Base-by-base conservation (phyloP, 139 green algal species). In the Coelastrella sp. region DNA sequence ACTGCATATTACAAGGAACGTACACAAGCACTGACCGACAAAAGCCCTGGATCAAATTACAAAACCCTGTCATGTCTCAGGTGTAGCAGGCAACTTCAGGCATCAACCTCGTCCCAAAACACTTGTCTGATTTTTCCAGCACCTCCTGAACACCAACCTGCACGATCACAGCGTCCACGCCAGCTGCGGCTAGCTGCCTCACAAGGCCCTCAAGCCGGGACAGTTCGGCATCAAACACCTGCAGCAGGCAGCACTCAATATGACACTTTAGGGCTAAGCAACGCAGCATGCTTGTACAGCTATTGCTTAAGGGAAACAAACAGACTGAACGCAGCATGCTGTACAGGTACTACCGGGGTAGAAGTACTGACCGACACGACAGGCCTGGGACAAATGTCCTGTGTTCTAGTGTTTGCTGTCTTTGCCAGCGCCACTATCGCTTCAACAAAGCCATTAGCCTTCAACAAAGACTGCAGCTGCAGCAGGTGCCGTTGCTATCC, bases 141-240 rank as follows among this genome's bases (percentile, higher is more conserved):
- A 54, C 7, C 3, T 3, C 7, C 19, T 22, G n/a, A 2, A 3
- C 0, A 19, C 75, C 8, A 54, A 93, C 93, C 94, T 97, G 96
- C 74, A 98, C 97, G 64, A 98, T 98, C 74, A 97, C 89, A 0
- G 97, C 97, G 71, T 98, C 97, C 58, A 97, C 96, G 4, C 96
- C 96, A 10, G 96, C 93, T 5, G 10, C 59, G 20, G 95, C 96
- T 57, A 97, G 89, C 57, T 86, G 73, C 4, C 93, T 84, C 14
- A 96, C 89, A 5, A 64, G 19, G 14, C 78, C 57, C 92, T 97
- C 96, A 78, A 96, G 80, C 5, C 68, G 75, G 2, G n/a, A 20
- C 76, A 98, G 92, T 91, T 98, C 96, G 75, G 95, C 91, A 73
- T 98, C 96, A 93, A 97, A 98, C 19, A 98, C 83, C 66, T 88